Evolutionary conservation across 2,329 filamentous ascomycete species (phyloP).

Genomic region (Paraconiothyrium sp.): DNA sequence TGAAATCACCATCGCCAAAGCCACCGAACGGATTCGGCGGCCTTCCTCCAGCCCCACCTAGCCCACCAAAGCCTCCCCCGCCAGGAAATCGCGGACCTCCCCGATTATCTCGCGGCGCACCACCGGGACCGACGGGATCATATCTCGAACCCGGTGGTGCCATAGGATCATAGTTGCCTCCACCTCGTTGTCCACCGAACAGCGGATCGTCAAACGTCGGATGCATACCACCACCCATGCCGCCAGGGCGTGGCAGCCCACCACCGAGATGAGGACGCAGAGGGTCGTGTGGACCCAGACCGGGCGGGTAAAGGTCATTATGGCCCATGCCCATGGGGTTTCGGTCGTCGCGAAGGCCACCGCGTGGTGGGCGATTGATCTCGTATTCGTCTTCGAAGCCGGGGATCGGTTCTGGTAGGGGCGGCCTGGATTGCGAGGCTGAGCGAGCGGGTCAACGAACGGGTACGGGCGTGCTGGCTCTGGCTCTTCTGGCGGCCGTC

Average conservation of each 20-base stretch:
- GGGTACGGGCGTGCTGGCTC: conserved; percentile 73
- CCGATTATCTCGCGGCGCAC: conserved; percentile 52
- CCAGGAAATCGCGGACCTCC: conserved; percentile 44
- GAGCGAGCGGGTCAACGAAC: conserved; percentile 73
- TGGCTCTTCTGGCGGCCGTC: conserved; percentile 62
- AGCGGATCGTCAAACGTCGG: conserved; percentile 93
- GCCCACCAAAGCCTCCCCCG: conserved; percentile 56
- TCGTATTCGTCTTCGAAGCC: conserved; percentile 95
- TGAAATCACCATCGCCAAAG: conserved; percentile 68
- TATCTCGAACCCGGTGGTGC: conserved; percentile 90
- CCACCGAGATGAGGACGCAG: conserved; percentile 73
- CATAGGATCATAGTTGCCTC: conserved; percentile 70
- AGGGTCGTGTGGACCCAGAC: conserved; percentile 86
- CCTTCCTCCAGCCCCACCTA: conserved; percentile 55
- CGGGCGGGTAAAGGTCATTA: conserved; percentile 86
- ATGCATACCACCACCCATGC: conserved; percentile 85
- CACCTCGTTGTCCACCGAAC: conserved; percentile 69
- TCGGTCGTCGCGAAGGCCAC: conserved; percentile 57
- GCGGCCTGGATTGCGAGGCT: conserved; percentile 61
- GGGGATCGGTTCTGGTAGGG: conserved; percentile 82
- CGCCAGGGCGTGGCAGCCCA: conserved; percentile 65
- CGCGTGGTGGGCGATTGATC: conserved; percentile 73
- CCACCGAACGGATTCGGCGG: conserved; percentile 69
- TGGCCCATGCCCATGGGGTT: conserved; percentile 79
- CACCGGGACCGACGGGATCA: conserved; percentile 75